Evolutionary conservation across 225 moss, liverwort and hornwort species (phyloP).

Genomic region (Pleurozium schreberi): DNA sequence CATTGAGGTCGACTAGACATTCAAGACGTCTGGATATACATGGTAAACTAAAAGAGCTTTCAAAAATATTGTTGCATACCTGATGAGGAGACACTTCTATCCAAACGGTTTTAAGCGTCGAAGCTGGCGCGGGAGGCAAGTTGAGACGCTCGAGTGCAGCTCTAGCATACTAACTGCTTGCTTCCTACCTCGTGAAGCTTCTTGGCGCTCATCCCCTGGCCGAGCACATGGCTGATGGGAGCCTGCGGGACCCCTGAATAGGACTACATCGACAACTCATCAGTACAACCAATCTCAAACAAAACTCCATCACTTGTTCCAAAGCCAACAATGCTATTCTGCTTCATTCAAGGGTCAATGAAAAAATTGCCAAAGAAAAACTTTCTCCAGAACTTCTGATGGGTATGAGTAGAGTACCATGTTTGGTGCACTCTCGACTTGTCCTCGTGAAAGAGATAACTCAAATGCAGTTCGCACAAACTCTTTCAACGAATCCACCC

Average conservation of each 20-base stretch:
- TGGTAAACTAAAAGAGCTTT: not conserved
- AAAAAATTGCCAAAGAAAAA: not conserved
- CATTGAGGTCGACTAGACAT: not conserved
- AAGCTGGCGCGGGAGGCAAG: slow-evolving; percentile 2
- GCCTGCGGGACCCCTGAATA: slow-evolving; percentile 21
- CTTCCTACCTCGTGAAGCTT: slow-evolving; percentile 46
- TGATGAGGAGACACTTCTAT: slow-evolving; percentile 30
- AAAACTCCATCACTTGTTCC: not conserved
- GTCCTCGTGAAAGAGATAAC: slow-evolving; percentile 28
- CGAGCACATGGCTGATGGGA: slow-evolving; percentile 40
- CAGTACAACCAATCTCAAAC: not conserved
- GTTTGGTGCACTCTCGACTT: not conserved
- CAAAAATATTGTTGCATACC: not conserved
- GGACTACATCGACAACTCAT: slow-evolving; percentile 32
- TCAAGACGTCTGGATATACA: not conserved
- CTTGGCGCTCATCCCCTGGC: slow-evolving; percentile 48
- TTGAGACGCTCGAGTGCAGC: slow-evolving; percentile 36
- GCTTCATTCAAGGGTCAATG: not conserved
- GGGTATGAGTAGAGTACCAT: slow-evolving; percentile 24
- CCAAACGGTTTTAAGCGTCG: slow-evolving; percentile 16
- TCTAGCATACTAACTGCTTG: slow-evolving; percentile 6
- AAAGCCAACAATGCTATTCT: not conserved
- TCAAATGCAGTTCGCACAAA: slow-evolving; percentile 36
- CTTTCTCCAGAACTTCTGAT: not conserved
- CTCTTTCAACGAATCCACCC: slow-evolving; percentile 36